phyloP scores from a whole-genome alignment of 148 eudicot species.

The Diospyros kaki region DNA sequence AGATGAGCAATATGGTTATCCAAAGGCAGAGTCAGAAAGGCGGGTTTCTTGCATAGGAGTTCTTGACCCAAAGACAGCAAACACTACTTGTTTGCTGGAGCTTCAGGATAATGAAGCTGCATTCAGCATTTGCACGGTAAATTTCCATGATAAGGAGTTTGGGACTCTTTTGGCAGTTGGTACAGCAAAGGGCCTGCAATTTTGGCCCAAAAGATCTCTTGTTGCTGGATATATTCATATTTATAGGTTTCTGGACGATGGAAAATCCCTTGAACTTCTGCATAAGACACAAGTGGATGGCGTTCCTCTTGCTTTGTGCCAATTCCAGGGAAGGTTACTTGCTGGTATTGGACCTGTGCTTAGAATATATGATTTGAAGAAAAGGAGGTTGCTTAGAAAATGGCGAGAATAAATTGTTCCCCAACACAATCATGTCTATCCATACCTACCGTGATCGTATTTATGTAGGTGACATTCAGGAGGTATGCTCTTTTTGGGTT shows the following conservation, averaged over 20 bases:
- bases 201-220: constrained; percentile 75
- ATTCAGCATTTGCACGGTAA: constrained; percentile 88
- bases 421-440: constrained; percentile 70
- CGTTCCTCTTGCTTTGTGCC: constrained; percentile 88
- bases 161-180: constrained; percentile 98
- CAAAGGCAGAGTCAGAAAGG: constrained; percentile 78
- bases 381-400: constrained; percentile 83
- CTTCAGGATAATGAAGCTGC: constrained; percentile 99
- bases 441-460: constrained; percentile 97
- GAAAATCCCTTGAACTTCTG: constrained; percentile 85
- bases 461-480: constrained; percentile 95
- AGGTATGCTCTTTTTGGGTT: constrained; percentile 48
- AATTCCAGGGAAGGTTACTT: constrained; percentile 89
- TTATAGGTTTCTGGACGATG: constrained; percentile 84
- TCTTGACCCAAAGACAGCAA: constrained; percentile 78
- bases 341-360: constrained; percentile 93
- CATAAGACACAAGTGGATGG: constrained; percentile 98
- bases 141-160: constrained; percentile 93
- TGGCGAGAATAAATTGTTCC: constrained; percentile 99
- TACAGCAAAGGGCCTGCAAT: constrained; percentile 86
- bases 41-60: constrained; percentile 99
- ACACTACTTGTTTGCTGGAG: constrained; percentile 84
- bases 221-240: constrained; percentile 92
- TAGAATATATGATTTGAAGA: constrained; percentile 89
- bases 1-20: constrained; percentile 97